Base-by-base conservation (phyloP, 2,329 filamentous ascomycete species). In the Colletotrichum truncatum region DNA sequence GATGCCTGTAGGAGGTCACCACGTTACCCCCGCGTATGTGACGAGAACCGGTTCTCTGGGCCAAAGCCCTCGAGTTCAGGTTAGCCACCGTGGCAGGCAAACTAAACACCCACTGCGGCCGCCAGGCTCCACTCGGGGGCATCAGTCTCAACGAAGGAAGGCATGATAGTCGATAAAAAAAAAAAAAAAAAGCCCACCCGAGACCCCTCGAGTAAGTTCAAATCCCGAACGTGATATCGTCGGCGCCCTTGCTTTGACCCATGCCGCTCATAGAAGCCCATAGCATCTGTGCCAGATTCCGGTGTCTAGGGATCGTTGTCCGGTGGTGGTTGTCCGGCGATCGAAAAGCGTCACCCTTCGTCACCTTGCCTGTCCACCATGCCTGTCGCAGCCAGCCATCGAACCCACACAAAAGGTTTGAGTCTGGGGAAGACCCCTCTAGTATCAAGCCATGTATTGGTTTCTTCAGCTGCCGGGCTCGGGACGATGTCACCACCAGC, bases 21-120 rank as follows among this genome's bases (percentile, higher is more conserved):
- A 16, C 21, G 39, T 21, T 21, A 12, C 39, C 39, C 18, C 26
- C 26, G 32, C 26, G 6, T 26, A 49, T 59, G 55, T 59, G 55
- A 53, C 61, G 32, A 46, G 61, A 60, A 46, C 61, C 55, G 55
- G 45, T 48, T 64, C 30, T 38, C 39, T 23, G 48, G 55, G 39
- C 48, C 39, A 26, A 26, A 25, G n/a, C 34, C 45, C 21, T 56
- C 51, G 39, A 39, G 30, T 61, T 30, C 41, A 36, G 58, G 10
- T 48, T 54, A 39, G 46, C 23, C 30, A 16, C 8, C 12, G 9
- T 23, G 38, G 25, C 30, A 51, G 34, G 32, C 54, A 57, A 57
- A 48, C 30, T 16, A 41, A 11, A 32, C 21, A 30, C 53, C 32
- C 6, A 48, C 54, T 23, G 30, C 30, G 36, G 18, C 28, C 21